Evolutionary conservation across 257 asterid species (phyloP).

Genomic region (Petunia axillaris): DNA sequence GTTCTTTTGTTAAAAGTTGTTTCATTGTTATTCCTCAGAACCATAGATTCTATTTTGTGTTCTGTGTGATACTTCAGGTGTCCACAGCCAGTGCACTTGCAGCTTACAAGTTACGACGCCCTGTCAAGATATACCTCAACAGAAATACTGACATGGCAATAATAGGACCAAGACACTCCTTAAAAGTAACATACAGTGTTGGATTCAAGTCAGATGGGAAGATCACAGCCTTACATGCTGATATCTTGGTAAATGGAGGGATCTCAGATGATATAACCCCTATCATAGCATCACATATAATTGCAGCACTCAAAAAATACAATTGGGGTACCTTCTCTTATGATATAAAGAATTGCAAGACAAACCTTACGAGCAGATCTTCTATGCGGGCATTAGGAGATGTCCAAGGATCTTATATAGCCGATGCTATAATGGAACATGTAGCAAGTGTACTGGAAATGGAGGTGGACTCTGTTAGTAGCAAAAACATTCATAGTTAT

Average conservation of each 20-base stretch:
- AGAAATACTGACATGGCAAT: constrained; percentile 72
- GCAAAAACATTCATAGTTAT: constrained; percentile 54
- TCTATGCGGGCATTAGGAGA: constrained; percentile 82
- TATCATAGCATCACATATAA: constrained; percentile 45
- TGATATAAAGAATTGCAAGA: constrained; percentile 65
- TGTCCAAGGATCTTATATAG: constrained; percentile 67
- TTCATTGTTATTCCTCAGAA: background rate
- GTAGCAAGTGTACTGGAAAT: constrained; percentile 56
- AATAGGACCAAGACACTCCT: constrained; percentile 76
- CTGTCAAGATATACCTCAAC: constrained; percentile 65
- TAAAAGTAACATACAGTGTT: constrained; percentile 66
- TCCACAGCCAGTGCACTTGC: constrained; percentile 82
- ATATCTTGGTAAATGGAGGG: constrained; percentile 68
- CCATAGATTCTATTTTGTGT: background rate
- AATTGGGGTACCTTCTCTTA: constrained; percentile 73
- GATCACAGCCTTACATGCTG: constrained; percentile 68
- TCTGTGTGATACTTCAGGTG: constrained; percentile 43
- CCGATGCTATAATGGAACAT: constrained; percentile 69
- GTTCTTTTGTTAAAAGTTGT: background rate
- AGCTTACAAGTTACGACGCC: constrained; percentile 65
- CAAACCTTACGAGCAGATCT: constrained; percentile 63
- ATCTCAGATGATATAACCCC: constrained; percentile 58
- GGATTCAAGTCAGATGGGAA: constrained; percentile 73
- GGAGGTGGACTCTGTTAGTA: constrained; percentile 56
- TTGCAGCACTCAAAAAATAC: constrained; percentile 56